A percentile compares a stretch with the other conserved stretches of the same genome.
These are phyloP conservation scores for Cubamyces sp. DNA, from an alignment of 768 basidiomycete genomes.

Conservation along the genomic window DNA sequence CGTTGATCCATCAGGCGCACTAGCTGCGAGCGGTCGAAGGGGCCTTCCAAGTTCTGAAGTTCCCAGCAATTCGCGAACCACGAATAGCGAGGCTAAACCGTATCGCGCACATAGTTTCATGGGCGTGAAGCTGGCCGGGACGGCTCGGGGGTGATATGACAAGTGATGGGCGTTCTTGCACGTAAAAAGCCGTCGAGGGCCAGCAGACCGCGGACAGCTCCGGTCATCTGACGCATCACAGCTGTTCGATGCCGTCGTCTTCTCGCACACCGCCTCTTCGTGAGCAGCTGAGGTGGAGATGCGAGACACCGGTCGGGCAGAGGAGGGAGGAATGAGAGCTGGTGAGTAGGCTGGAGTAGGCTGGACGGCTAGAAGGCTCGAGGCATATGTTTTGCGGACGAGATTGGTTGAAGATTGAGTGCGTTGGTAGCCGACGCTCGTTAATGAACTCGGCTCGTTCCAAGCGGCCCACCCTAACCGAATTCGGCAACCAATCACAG, in stretches of 20 bases:
- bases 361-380: not conserved
- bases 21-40: no score
- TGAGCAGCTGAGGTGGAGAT: not conserved
- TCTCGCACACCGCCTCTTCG: not conserved
- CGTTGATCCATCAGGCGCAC: no score
- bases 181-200: slow-evolving; percentile 2
- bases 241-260: not conserved
- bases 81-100: slow-evolving; percentile 5
- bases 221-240: slow-evolving; percentile 18
- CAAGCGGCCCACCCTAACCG: not conserved
- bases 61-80: not conserved
- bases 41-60: not conserved
- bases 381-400: not conserved
- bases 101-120: not conserved
- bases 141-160: slow-evolving; percentile 4
- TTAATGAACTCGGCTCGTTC: slow-evolving; percentile 4
- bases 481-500: not conserved
- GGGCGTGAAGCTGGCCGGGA: not conserved
- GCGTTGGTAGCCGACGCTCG: slow-evolving; percentile 9
- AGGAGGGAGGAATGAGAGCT: no score
- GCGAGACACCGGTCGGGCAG: not conserved
- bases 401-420: slow-evolving; percentile 9
- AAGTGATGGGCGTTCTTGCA: slow-evolving; percentile 4
- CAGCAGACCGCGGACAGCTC: not conserved
- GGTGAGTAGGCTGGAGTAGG: not conserved